Base-by-base conservation (phyloP, 2,329 filamentous ascomycete genomes). In the Talaromyces atroroseus region DNA sequence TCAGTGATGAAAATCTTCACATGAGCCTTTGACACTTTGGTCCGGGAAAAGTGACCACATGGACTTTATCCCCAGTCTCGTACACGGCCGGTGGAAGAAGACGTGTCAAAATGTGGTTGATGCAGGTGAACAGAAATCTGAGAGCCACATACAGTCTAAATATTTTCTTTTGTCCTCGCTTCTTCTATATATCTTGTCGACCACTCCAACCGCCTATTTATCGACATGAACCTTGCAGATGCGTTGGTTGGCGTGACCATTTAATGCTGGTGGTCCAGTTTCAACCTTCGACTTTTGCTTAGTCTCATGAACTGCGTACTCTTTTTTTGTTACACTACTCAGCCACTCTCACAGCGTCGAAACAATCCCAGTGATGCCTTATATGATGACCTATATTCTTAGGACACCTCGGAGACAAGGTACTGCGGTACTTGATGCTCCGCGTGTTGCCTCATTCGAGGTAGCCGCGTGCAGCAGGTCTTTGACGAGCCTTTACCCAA, bases 61-160 rank as follows among this genome's bases (percentile, higher is more conserved):
- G 68, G 69, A 69, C 62, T 69, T 67, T 66, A 74, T 73, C 71
- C 69, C 68, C 68, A 56, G 59, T 54, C 32, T 47, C 36, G 51
- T 36, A 58, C 32, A 52, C 26, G 42, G 52, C 60, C 58, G 67
- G 71, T 68, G 71, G 72, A 73, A 71, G 71, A 68, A 69, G 69
- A 68, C 64, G 65, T 63, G 54, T 57, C 47, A 54, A 26, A 29
- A 56, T 68, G 68, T 69, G 68, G 55, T 63, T 76, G 74, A 76
- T 67, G 74, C 74, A 74, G 65, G 66, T 58, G 74, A 77, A 77
- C 74, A 76, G 74, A 77, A 66, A 77, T 77, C 74, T 71, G 64
- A 76, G 74, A 69, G 74, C 72, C 46, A 54, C 47, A 29, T 36
- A 50, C 56, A 54, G 51, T 58, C 52, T 20, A 42, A 20, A 32